These are phyloP conservation scores for Jaapia argillacea DNA, from an alignment of 768 basidiomycete species.

Conservation along the genomic window DNA sequence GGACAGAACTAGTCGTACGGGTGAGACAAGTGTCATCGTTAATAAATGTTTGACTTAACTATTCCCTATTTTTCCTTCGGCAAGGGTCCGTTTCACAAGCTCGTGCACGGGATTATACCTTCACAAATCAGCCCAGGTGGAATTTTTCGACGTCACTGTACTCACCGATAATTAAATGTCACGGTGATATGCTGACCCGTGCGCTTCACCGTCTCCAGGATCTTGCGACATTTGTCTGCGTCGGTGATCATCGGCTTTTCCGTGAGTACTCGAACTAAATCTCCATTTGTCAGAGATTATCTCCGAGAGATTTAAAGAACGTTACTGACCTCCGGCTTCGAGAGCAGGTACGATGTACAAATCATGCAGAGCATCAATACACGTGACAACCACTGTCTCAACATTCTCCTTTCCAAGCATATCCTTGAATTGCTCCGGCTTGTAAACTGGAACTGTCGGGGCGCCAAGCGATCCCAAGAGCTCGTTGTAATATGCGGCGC, in stretches of 20 bases:
- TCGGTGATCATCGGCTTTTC: conserved; percentile 48
- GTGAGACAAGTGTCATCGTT: not conserved
- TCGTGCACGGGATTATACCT: conserved; percentile 41
- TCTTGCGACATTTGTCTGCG: conserved; percentile 33
- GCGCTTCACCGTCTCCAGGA: conserved; percentile 33
- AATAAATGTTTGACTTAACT: conserved; percentile 10
- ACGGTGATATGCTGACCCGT: conserved; percentile 31
- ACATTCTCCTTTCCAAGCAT: conserved; percentile 37
- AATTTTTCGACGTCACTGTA: not conserved
- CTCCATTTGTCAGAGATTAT: not conserved
- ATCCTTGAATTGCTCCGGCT: conserved; percentile 28
- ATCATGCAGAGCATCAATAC: conserved; percentile 38
- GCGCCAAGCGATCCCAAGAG: conserved; percentile 29
- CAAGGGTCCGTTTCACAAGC: conserved; percentile 35
- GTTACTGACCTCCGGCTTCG: conserved; percentile 27
- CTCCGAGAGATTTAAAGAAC: not conserved
- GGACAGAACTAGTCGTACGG: conserved; percentile 24
- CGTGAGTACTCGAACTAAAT: conserved; percentile 35
- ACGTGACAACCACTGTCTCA: conserved; percentile 38
- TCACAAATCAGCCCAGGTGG: conserved; percentile 1
- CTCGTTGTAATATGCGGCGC: conserved; percentile 35
- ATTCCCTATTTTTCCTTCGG: conserved; percentile 37
- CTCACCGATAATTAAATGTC: conserved; percentile 31
- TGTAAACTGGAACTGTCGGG: conserved; percentile 26
- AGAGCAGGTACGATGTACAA: conserved; percentile 34